Base-by-base conservation (phyloP, 805 yeast genomes). In the Lipomyces kockii region DNA sequence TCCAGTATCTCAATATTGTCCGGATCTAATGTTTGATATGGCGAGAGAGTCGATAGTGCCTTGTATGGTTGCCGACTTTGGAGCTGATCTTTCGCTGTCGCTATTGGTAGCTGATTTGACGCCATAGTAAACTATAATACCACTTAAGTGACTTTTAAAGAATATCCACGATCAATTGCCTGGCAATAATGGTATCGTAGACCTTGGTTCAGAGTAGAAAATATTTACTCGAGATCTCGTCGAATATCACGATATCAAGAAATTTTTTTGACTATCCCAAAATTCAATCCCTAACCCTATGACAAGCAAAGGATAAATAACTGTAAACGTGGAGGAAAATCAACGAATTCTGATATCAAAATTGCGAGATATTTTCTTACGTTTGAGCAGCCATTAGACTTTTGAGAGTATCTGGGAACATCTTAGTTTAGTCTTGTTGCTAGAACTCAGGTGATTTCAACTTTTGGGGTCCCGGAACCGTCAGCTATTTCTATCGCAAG, bases 1-100 rank as follows among this genome's bases (percentile, higher is more conserved):
- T 80, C 80, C 22, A 77, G 71, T 8, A 73, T 67, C 8, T 67
- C 79, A 53, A 87, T 54, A 49, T 58, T 39, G 39, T 59, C 51
- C 25, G 7, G 34, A 22, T 37, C 32, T 8, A 12, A 1, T 2
- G 39, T 29, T 20, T 49, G 53, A 20, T 49, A 49, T 12, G 66
- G 64, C 29, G 59, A 14, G 8, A 65, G 61, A 32, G 49, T n/a
- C 0, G 61, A 14, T 27, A 64, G 46, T 20, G 69, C 71, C n/a
- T 55, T 60, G 51, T 53, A 52, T 5, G 66, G 71, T 17, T 61
- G 35, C 22, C 61, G 64, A 2, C 46, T 22, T n/a, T 49, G 29
- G 12, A 65, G 55, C 20, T 20, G 32, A 25, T 34, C 68, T 49
- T 34, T 56, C 7, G 64, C 64, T 11, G 57, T 25, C 4, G 61